Evolutionary conservation across 257 asterid genomes (phyloP).

Genomic region (Penstemon davidsonii): DNA sequence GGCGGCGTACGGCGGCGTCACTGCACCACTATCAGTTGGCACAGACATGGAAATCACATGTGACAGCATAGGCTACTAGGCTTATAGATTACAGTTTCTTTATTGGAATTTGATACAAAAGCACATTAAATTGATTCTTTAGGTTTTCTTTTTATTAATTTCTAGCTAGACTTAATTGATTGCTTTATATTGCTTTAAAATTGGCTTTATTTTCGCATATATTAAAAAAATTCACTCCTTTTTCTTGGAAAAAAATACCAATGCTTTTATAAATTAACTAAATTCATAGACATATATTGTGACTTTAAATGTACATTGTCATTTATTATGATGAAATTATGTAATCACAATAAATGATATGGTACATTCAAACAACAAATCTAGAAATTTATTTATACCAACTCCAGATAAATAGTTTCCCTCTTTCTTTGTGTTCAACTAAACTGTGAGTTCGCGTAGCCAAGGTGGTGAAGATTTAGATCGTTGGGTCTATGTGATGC

Average conservation of each 20-base stretch:
- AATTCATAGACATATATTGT: no score
- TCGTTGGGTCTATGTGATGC: no score
- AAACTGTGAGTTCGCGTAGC: no score
- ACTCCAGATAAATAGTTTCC: no score
- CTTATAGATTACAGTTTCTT: slow-evolving; percentile 15
- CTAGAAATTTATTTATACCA: no score
- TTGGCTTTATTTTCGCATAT: slow-evolving; percentile 12
- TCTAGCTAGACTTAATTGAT: slow-evolving; percentile 30
- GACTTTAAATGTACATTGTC: no score
- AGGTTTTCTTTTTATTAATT: background rate
- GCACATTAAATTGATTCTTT: background rate
- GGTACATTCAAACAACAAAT: no score
- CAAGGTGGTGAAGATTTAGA: no score
- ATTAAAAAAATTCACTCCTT: background rate
- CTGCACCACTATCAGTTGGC: slow-evolving; percentile 3
- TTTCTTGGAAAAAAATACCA: background rate
- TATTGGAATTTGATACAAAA: slow-evolving; percentile 27
- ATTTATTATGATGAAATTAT: no score
- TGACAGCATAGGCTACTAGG: slow-evolving; percentile 27
- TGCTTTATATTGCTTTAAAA: slow-evolving; percentile 17
- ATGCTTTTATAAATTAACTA: no score
- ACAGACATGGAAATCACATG: slow-evolving; percentile 22
- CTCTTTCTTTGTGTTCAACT: no score
- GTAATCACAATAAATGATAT: no score
- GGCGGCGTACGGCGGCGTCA: slow-evolving; percentile 42